Percentiles rank a stretch among this genome's conserved stretches.
phyloP scores from a whole-genome alignment of 2,329 filamentous ascomycete species.

The Curvularia spicifera region DNA sequence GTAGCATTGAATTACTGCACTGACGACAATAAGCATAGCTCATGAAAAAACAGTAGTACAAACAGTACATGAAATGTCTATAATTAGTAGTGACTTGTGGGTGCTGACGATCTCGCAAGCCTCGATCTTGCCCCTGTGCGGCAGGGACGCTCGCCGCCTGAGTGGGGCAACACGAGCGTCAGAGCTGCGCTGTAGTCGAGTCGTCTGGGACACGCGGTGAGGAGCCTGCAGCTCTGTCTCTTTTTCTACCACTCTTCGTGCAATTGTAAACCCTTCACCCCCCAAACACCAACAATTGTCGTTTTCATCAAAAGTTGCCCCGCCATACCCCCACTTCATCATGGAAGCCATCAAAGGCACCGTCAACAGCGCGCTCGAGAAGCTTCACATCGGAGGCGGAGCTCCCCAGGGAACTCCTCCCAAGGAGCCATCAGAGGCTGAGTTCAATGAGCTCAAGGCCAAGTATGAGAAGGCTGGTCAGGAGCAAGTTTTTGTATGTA shows the following conservation, averaged over 20 bases:
- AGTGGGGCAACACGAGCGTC: slow-evolving; percentile 40
- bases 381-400: slow-evolving; percentile 49
- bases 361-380: slow-evolving; percentile 52
- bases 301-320: slow-evolving; percentile 14
- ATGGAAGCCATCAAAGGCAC: slow-evolving; percentile 53
- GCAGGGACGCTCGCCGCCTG: slow-evolving; percentile 27
- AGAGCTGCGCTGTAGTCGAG: slow-evolving; percentile 26
- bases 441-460: slow-evolving; percentile 70
- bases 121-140: slow-evolving; percentile 24
- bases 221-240: slow-evolving; percentile 7
- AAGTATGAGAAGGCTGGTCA: slow-evolving; percentile 78
- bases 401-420: slow-evolving; percentile 45
- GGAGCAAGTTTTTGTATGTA: slow-evolving; percentile 72
- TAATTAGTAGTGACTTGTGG: slow-evolving; percentile 40
- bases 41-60: slow-evolving; percentile 12
- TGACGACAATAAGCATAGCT: slow-evolving; percentile 1
- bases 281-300: slow-evolving; percentile 7
- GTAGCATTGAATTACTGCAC: background rate
- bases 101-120: slow-evolving; percentile 28
- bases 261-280: slow-evolving; percentile 3
- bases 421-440: slow-evolving; percentile 66
- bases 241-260: slow-evolving; percentile 2
- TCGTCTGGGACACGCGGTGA: slow-evolving; percentile 14
- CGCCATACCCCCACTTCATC: slow-evolving; percentile 29
- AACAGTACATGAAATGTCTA: slow-evolving; percentile 18